These are phyloP conservation scores for Haplosporangium gracile DNA, from an alignment of 192 early-diverging fungal genomes.

Conservation along the genomic window DNA sequence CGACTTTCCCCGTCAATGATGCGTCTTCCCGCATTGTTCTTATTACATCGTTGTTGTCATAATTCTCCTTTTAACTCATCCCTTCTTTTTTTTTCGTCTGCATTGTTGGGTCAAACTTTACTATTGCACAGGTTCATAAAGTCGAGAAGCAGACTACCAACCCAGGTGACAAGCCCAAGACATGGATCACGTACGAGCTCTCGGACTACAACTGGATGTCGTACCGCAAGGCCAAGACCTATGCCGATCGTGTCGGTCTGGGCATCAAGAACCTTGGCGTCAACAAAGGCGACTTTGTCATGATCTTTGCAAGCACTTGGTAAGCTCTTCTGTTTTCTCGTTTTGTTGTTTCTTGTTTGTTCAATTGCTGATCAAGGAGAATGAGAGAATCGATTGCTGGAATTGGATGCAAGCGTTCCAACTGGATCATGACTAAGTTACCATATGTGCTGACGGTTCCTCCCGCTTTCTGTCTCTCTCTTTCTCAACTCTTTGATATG, in stretches of 20 bases:
- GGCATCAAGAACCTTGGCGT: constrained; percentile 69
- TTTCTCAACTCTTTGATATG: too few species aligned
- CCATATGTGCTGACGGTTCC: background rate
- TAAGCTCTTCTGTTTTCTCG: constrained; percentile 18
- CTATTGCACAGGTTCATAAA: constrained; percentile 26
- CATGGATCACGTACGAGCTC: constrained; percentile 79
- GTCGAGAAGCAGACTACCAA: constrained; percentile 41
- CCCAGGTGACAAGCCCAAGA: constrained; percentile 65
- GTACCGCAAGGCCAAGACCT: constrained; percentile 66
- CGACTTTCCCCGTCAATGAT: background rate
- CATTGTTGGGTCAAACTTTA: background rate
- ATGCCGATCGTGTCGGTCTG: constrained; percentile 59
- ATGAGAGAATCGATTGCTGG: background rate
- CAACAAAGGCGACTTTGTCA: constrained; percentile 57
- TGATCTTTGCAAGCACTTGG: constrained; percentile 65
- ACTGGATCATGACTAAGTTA: background rate
- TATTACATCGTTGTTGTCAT: background rate
- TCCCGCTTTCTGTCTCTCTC: background rate
- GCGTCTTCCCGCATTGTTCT: background rate
- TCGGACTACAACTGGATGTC: constrained; percentile 79
- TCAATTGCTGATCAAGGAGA: background rate
- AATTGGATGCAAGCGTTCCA: background rate
- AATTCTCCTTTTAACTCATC: background rate
- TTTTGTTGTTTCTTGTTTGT: background rate
- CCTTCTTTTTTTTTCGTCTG: background rate